Percentiles rank a stretch among this genome's conserved stretches.
These are phyloP conservation scores for Colletotrichum sp. DNA, from an alignment of 2,329 filamentous ascomycete genomes.

Conservation along the genomic window DNA sequence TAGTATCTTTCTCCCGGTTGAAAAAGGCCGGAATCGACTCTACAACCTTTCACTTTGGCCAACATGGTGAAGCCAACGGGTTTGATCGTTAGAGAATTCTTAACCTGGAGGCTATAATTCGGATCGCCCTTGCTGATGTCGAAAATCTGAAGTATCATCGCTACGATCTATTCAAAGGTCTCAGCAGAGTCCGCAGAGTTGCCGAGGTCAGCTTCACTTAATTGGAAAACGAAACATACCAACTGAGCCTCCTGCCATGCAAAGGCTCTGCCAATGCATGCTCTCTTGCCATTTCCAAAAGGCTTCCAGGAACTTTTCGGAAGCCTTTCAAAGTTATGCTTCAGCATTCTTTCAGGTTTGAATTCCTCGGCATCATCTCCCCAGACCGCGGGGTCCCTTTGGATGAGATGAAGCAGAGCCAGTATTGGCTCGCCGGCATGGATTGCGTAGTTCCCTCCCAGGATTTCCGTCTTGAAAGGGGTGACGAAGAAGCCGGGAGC, in stretches of 20 bases:
- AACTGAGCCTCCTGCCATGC: slow-evolving; percentile 51
- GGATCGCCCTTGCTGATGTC: too few species aligned
- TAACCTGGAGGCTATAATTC: too few species aligned
- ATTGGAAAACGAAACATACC: too few species aligned
- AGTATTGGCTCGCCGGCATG: slow-evolving; percentile 46
- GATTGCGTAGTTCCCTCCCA: slow-evolving; percentile 59
- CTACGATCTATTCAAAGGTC: too few species aligned
- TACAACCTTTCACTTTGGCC: too few species aligned
- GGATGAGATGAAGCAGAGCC: slow-evolving; percentile 49
- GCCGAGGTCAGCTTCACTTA: too few species aligned
- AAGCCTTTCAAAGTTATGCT: slow-evolving; percentile 9
- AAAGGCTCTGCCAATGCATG: slow-evolving; percentile 58
- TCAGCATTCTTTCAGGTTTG: slow-evolving; percentile 63
- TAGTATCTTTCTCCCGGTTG: too few species aligned
- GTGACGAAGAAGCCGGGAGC: slow-evolving; percentile 26
- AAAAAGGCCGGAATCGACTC: too few species aligned
- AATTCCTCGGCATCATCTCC: slow-evolving; percentile 63
- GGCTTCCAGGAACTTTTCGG: slow-evolving; percentile 47
- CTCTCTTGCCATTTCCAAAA: slow-evolving; percentile 57
- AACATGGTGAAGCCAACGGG: too few species aligned
- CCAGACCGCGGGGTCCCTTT: slow-evolving; percentile 60
- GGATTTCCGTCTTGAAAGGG: slow-evolving; percentile 45
- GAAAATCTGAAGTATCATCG: too few species aligned
- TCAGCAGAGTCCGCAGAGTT: too few species aligned
- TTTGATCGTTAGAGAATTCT: too few species aligned